Conservation (phyloP, 768 basidiomycete genomes). For the Lenzites betulinus region DNA sequence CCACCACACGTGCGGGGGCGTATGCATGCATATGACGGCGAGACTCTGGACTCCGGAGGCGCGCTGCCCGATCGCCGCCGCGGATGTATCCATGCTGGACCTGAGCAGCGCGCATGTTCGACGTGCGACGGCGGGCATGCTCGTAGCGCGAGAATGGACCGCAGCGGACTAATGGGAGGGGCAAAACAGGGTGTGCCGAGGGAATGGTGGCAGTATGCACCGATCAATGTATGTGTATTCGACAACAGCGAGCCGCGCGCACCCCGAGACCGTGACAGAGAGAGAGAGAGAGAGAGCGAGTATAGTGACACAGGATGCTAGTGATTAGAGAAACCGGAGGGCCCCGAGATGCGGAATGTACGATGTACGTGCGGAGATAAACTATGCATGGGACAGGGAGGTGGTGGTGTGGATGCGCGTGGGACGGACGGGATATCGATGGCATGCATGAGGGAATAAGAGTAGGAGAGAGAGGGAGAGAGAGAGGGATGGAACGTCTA, state of each 20-base stretch:
- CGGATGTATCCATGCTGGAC: not conserved
- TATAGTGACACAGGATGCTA: slow-evolving; percentile 22
- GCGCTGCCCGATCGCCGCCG: not conserved
- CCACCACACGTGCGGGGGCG: slow-evolving; percentile 14
- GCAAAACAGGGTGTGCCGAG: not conserved
- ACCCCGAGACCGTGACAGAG: slow-evolving; percentile 14
- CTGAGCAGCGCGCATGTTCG: not conserved
- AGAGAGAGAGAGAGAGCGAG: slow-evolving; percentile 13
- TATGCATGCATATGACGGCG: too few relatives aligned
- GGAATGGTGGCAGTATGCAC: slow-evolving; percentile 5
- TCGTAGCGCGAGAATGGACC: not conserved
- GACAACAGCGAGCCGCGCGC: slow-evolving; percentile 20
- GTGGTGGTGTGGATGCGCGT: slow-evolving; percentile 7
- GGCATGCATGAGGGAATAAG: slow-evolving; percentile 26
- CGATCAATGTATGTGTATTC: slow-evolving; percentile 17
- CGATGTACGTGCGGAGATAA: slow-evolving; percentile 13
- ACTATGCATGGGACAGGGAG: slow-evolving; percentile 20
- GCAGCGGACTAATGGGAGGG: too few relatives aligned
- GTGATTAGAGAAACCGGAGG: slow-evolving; percentile 22
- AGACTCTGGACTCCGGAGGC: too few relatives aligned
- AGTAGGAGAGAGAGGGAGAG: slow-evolving; percentile 13
- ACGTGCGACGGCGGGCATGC: not conserved
- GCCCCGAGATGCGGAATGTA: slow-evolving; percentile 20
- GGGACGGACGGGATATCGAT: slow-evolving; percentile 23
- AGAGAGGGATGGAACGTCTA: too few relatives aligned